Conservation (phyloP, 257 asterid species). For the Orobanche coerulescens region DNA sequence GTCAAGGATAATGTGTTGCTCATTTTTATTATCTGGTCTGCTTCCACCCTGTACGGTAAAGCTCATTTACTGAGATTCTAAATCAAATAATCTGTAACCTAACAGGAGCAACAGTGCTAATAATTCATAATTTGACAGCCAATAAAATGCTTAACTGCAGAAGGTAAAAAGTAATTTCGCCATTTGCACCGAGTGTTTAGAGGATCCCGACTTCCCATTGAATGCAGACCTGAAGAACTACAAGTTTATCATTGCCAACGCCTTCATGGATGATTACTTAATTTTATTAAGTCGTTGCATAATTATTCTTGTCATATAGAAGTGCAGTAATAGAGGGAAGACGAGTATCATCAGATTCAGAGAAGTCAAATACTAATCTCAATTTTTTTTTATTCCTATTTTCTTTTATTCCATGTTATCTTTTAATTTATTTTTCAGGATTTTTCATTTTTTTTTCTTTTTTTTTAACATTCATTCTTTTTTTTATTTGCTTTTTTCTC, state of each 20-base stretch:
- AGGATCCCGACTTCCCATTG: constrained; percentile 32
- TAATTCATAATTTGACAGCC: constrained; percentile 18
- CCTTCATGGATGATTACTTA: background rate
- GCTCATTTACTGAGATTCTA: constrained; percentile 16
- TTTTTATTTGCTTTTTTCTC: too few species aligned
- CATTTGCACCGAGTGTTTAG: constrained; percentile 44
- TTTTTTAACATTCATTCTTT: too few species aligned
- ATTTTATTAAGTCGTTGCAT: constrained; percentile 8
- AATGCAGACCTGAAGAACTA: constrained; percentile 35
- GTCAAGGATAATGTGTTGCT: constrained; percentile 56
- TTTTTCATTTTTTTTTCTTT: too few species aligned
- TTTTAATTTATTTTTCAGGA: too few species aligned
- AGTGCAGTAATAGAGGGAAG: constrained; percentile 10
- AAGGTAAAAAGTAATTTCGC: constrained; percentile 33
- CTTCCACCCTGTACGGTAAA: constrained; percentile 36
- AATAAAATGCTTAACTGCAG: constrained; percentile 39
- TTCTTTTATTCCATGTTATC: too few species aligned
- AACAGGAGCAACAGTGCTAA: constrained; percentile 14
- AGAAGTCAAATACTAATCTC: background rate
- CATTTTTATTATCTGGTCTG: constrained; percentile 21
- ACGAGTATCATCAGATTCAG: constrained; percentile 10
- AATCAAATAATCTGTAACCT: constrained; percentile 13
- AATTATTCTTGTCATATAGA: constrained; percentile 11
- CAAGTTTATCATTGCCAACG: constrained; percentile 18
- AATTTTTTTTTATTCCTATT: too few species aligned